These are phyloP conservation scores for Corchorus olitorius DNA, from an alignment of 345 rosid species.

Conservation along the genomic window DNA sequence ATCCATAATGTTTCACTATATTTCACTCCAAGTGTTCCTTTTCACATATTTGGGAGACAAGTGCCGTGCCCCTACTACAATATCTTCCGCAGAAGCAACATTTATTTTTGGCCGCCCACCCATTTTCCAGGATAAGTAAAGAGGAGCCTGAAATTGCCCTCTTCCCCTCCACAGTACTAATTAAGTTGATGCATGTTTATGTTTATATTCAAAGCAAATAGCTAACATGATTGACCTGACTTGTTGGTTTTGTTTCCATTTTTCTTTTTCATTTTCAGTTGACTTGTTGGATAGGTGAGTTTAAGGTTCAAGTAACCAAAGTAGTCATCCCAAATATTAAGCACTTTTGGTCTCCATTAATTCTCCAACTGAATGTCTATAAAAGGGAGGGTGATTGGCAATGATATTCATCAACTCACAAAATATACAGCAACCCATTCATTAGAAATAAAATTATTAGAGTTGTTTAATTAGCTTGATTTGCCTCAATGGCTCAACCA, in stretches of 20 bases:
- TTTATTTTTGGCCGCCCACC: not conserved
- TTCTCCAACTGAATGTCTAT: conserved; percentile 12
- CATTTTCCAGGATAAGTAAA: not conserved
- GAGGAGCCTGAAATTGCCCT: not conserved
- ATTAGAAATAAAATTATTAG: not conserved
- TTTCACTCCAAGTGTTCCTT: no score
- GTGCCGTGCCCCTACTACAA: no score
- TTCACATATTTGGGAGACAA: no score
- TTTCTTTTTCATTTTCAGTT: not conserved
- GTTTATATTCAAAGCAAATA: conserved; percentile 23
- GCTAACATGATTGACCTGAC: no score
- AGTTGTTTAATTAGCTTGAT: not conserved
- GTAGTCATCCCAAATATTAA: not conserved
- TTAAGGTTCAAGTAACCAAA: not conserved
- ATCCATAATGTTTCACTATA: no score
- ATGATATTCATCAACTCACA: not conserved
- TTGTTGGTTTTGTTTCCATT: not conserved
- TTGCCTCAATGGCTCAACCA: conserved; percentile 24
- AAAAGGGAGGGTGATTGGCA: conserved; percentile 16
- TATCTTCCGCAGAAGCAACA: no score
- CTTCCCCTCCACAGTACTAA: not conserved
- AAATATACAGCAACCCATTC: not conserved
- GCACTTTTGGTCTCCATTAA: not conserved
- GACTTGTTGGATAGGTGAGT: not conserved
- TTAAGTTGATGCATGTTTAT: conserved; percentile 18